Evolutionary conservation across 2,329 filamentous ascomycete species (phyloP).

Genomic region (Xenoacremonium recifei): DNA sequence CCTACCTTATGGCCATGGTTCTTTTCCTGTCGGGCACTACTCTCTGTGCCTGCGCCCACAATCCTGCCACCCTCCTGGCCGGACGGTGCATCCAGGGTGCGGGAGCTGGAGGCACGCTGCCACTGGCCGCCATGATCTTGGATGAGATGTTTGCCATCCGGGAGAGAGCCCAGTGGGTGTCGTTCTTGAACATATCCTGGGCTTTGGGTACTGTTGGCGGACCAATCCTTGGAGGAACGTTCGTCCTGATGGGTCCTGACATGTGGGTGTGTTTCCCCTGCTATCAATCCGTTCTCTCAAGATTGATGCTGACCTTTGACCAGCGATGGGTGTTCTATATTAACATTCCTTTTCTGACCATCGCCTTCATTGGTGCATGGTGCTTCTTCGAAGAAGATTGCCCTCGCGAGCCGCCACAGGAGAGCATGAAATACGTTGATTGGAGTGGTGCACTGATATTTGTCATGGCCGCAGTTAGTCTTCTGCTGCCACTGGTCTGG

Average conservation of each 20-base stretch:
- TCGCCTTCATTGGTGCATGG: constrained; percentile 20
- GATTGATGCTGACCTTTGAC: neutral
- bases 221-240: constrained; percentile 23
- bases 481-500: constrained; percentile 18
- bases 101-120: constrained; percentile 34
- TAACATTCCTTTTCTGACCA: constrained; percentile 30
- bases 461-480: constrained; percentile 16
- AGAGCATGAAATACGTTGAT: constrained; percentile 44
- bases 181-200: constrained; percentile 45
- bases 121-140: constrained; percentile 32
- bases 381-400: constrained; percentile 27
- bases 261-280: constrained; percentile 17
- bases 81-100: constrained; percentile 36
- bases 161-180: constrained; percentile 40
- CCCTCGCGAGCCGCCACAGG: constrained; percentile 1
- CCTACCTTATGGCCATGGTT: constrained; percentile 15
- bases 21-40: constrained; percentile 42
- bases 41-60: constrained; percentile 32
- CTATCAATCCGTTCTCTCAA: neutral
- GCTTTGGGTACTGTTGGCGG: constrained; percentile 50
- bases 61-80: constrained; percentile 28
- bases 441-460: constrained; percentile 63
- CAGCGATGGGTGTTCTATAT: constrained; percentile 37
- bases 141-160: constrained; percentile 40
- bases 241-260: constrained; percentile 14